A percentile compares a stretch with the other conserved stretches of the same genome.
phyloP scores from a whole-genome alignment of 176 grass and related monocot genomes.

The Rhynchospora breviuscula region DNA sequence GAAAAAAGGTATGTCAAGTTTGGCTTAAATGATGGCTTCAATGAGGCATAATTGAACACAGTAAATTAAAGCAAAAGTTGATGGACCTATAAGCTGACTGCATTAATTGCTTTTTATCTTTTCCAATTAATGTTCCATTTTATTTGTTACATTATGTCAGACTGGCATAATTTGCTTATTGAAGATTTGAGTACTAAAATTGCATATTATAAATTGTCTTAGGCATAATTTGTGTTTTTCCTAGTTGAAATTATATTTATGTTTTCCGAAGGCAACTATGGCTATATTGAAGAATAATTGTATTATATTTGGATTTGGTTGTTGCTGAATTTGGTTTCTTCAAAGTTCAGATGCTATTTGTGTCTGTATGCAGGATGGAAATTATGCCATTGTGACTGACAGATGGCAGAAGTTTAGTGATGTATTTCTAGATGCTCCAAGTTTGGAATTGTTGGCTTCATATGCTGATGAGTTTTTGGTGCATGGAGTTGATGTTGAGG shows the following conservation, averaged over 20 bases:
- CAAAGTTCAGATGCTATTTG: slow-evolving; percentile 17
- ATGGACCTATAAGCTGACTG: background rate
- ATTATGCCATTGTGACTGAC: slow-evolving; percentile 82
- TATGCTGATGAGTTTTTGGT: slow-evolving; percentile 98
- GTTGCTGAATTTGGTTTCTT: background rate
- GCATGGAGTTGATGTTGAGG: slow-evolving; percentile 96
- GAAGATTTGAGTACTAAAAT: background rate
- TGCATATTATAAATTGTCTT: background rate
- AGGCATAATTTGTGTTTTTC: background rate
- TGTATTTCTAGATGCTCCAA: slow-evolving; percentile 56
- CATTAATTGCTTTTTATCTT: background rate
- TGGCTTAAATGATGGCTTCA: background rate
- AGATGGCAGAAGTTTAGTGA: slow-evolving; percentile 96
- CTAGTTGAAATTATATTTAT: background rate
- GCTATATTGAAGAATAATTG: background rate
- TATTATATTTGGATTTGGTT: background rate
- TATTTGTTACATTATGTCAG: too few species aligned
- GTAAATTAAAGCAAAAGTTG: slow-evolving; percentile 5
- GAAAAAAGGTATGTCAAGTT: slow-evolving; percentile 59
- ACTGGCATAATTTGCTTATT: background rate
- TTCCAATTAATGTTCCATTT: background rate
- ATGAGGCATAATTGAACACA: background rate
- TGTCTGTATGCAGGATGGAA: slow-evolving; percentile 55
- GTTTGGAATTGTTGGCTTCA: slow-evolving; percentile 49
- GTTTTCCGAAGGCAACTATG: background rate